Percentiles rank a stretch among this genome's conserved stretches.
Evolutionary conservation across 176 grass and related monocot genomes (phyloP).

Genomic region (Tillandsia fasciculata): DNA sequence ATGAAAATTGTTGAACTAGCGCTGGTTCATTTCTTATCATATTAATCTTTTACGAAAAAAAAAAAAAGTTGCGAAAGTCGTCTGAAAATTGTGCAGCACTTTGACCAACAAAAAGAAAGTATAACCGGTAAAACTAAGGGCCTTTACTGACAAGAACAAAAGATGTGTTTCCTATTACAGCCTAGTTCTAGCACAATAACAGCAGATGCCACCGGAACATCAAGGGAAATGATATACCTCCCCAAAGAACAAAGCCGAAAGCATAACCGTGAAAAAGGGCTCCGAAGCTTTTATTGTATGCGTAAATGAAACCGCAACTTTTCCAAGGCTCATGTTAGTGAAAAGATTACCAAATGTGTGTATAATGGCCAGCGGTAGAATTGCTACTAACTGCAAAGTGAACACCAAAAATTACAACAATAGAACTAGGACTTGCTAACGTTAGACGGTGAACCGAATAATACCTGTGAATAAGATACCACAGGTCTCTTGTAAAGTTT

Average conservation of each 20-base stretch:
- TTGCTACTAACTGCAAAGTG: slow-evolving; percentile 44
- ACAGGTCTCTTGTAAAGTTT: slow-evolving; percentile 67
- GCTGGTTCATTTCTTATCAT: too few species aligned
- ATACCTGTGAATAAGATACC: slow-evolving; percentile 60
- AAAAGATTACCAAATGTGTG: slow-evolving; percentile 86
- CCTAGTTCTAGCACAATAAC: too few species aligned
- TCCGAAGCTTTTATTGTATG: slow-evolving; percentile 87
- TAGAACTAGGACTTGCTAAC: slow-evolving; percentile 14
- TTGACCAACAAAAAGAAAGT: too few species aligned
- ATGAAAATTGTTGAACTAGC: too few species aligned
- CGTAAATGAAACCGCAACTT: slow-evolving; percentile 88
- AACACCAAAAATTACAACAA: slow-evolving; percentile 20
- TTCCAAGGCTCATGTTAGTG: slow-evolving; percentile 85
- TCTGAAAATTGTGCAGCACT: too few species aligned
- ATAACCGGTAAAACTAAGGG: too few species aligned
- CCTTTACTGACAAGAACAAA: too few species aligned
- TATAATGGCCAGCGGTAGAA: slow-evolving; percentile 63
- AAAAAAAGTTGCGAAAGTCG: too few species aligned
- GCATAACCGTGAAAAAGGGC: slow-evolving; percentile 71
- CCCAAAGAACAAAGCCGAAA: slow-evolving; percentile 66
- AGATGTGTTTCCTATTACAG: too few species aligned
- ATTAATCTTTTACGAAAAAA: too few species aligned
- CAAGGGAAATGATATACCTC: slow-evolving; percentile 24
- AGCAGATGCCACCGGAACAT: too few species aligned
- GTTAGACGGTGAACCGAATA: slow-evolving; percentile 1